Base-by-base conservation (phyloP, 202 grass and related monocot species). In the Brachypodium distachyon region DNA sequence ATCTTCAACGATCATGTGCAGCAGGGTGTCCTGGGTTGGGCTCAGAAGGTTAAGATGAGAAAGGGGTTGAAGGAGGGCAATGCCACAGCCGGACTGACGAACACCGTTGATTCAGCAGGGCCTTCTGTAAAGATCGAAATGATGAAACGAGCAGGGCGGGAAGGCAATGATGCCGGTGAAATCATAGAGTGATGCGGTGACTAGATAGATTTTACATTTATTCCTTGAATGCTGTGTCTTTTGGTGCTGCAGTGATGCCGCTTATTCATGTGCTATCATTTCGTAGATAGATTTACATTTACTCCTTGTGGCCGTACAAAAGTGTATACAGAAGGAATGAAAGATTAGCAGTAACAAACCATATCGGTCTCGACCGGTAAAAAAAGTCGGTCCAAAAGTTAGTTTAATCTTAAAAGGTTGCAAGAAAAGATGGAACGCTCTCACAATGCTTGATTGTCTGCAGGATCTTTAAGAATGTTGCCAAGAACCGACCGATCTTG, bases 1-100 rank as follows among this genome's bases (percentile, higher is more conserved):
- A 82, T 97, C 86, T 97, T 97, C 76, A 84, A 97, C 0, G 82
- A 90, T 21, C 44, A 90, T 69, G 66, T 97, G 32, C 87, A 88
- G 69, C 82, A 90, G 59, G 71, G 82, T 3, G 84, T 96, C 10
- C 39, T 90, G 12, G 82, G 61, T 21, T 96, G 89, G 93, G 77
- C 77, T 27, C 70, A 92, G 84, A 87, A 90, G 76, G 78, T 58
- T 13, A 92, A 81, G 78, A 51, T 23, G 70, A 87, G 47, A 28
- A 82, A 70, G 68, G 85, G 81, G 3, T 48, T 88, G 53, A 76
- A 76, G 52, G 43, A 70, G 33, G 77, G 32, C 61, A n/a, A 26
- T n/a, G 38, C 9, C 23, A 40, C 10, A 2, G 12, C 21, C 0
- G 22, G 32, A 67, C 40, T 47, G 3, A 52, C 61, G 2, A 74